Evolutionary conservation across 805 yeast genomes (phyloP), one percentile per base, ranked within the genome.

Genomic region (Metahyphopichia silvanorum): DNA sequence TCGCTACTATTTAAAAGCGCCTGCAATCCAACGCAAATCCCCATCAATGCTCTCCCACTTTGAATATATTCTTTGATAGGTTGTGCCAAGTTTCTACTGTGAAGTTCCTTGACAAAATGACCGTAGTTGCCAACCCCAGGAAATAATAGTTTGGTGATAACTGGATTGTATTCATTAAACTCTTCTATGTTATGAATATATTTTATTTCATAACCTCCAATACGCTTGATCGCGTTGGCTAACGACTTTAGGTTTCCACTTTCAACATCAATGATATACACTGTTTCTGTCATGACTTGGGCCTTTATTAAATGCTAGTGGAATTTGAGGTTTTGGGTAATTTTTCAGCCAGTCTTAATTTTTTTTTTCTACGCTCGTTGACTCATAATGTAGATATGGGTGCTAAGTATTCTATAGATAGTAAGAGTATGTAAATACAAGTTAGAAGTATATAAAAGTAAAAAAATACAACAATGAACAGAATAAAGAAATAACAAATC

Each of bases 51-150:
- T 47, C 78, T 78, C 1, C 96, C 96, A n/a, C 83, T 65, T 6
- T 66, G 60, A 22, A 89, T 79, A 49, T 86, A 88, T 27, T 71
- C 57, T 32, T 60, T 63, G 16, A 94, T 62, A 0, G 94, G 95
- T 22, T 65, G 72, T 10, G 70, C 77, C 39, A 91, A 77, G 0
- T 79, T 76, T 37, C 83, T 71, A 4, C 66, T 65, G 29, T 67
- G 69, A 28, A 93, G 58, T 46, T 83, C 78, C 32, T 76, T 76
- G 39, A 89, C 88, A 55, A 91, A 89, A 55, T 93, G 98, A 27
- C 96, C 98, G 57, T 77, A 94, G 55, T 88, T 91, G 9, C 99
- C 99, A 12, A 93, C 99, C 17, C 99, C 99, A 6, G 99, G 99
- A 16, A 93, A 71, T 38, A 93, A 72, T 40, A 93, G 66, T 47